These are phyloP conservation scores for Metschnikowia cerradonensis DNA, from an alignment of 805 yeast species.

Conservation along the genomic window DNA sequence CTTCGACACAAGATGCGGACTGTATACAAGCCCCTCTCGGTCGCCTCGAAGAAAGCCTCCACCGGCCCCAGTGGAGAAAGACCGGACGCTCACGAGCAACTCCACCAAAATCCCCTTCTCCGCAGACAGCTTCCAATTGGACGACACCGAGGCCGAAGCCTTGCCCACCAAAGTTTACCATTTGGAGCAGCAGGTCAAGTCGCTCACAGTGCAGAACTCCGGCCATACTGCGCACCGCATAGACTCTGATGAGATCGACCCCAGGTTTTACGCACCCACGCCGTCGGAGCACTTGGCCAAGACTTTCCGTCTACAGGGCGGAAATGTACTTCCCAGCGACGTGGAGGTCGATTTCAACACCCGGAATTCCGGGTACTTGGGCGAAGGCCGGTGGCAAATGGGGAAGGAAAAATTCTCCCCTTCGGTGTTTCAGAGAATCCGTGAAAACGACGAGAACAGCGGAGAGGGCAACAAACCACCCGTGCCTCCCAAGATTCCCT, in stretches of 20 bases:
- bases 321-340: slow-evolving; percentile 18
- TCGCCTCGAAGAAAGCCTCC: slow-evolving; percentile 15
- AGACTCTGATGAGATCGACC: slow-evolving; percentile 24
- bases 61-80: slow-evolving; percentile 7
- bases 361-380: slow-evolving; percentile 37
- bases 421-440: slow-evolving; percentile 30
- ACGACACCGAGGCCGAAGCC: slow-evolving; percentile 23
- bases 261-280: slow-evolving; percentile 44
- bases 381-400: slow-evolving; percentile 31
- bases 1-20: not conserved
- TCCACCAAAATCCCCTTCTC: slow-evolving; percentile 36
- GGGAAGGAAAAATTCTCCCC: slow-evolving; percentile 28
- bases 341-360: slow-evolving; percentile 28
- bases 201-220: slow-evolving; percentile 22
- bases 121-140: slow-evolving; percentile 40
- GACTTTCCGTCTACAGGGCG: slow-evolving; percentile 21
- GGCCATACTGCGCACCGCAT: slow-evolving; percentile 9
- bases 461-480: slow-evolving; percentile 32
- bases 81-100: slow-evolving; percentile 1
- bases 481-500: slow-evolving; percentile 44
- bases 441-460: slow-evolving; percentile 16
- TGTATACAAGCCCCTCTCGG: not conserved
- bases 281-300: slow-evolving; percentile 40
- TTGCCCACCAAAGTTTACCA: slow-evolving; percentile 36
- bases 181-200: slow-evolving; percentile 32